phyloP scores from a whole-genome alignment of 306 rosid genomes.

The Prunus mongolica region DNA sequence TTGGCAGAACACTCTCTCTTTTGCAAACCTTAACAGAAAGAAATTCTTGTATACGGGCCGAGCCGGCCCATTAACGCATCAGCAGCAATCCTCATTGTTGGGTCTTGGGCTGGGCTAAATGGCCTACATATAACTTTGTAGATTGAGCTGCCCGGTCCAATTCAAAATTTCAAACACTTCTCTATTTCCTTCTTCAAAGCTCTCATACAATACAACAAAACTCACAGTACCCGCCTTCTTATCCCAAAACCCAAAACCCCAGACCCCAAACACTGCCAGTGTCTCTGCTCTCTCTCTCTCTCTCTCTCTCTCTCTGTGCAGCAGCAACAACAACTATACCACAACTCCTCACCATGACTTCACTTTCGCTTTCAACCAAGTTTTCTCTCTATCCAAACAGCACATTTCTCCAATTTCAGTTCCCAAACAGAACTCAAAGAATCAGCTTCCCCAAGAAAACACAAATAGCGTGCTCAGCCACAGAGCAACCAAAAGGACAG shows the following conservation, averaged over 20 bases:
- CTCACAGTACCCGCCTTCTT: slow-evolving; percentile 3
- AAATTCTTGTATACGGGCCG: too few species aligned
- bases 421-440: slow-evolving; percentile 31
- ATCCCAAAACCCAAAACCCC: slow-evolving; percentile 46
- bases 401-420: slow-evolving; percentile 31
- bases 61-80: too few species aligned
- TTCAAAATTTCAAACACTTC: background rate
- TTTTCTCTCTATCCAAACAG: slow-evolving; percentile 30
- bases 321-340: background rate
- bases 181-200: background rate
- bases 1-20: too few species aligned
- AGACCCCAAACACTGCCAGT: background rate
- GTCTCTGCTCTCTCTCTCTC: slow-evolving; percentile 5
- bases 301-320: slow-evolving; percentile 10
- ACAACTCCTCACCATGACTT: slow-evolving; percentile 35
- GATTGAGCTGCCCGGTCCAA: background rate
- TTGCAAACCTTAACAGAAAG: too few species aligned
- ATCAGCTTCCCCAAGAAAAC: slow-evolving; percentile 42
- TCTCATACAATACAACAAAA: too few species aligned
- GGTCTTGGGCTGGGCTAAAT: too few species aligned
- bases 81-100: too few species aligned
- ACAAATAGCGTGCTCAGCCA: slow-evolving; percentile 49
- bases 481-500: slow-evolving; percentile 53
- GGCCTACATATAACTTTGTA: too few species aligned
- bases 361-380: slow-evolving; percentile 40